Percentiles rank a stretch among this genome's conserved stretches.
Evolutionary conservation across 148 eudicot species (phyloP).

Genomic region (Cornus kousa): DNA sequence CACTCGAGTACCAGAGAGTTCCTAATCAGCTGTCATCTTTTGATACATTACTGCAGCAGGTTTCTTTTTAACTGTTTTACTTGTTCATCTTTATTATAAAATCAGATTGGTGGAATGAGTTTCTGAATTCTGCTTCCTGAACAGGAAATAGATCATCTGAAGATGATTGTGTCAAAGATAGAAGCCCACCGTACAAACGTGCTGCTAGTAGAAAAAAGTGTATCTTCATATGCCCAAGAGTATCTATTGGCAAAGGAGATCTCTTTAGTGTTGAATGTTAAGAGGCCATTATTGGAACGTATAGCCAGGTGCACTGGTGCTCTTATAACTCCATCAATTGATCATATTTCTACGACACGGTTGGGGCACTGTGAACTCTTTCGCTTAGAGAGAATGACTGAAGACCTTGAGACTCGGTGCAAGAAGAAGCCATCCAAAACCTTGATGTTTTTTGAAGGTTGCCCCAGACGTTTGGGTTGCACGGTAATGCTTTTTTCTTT

Average conservation of each 20-base stretch:
- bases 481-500: conserved; percentile 54
- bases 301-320: conserved; percentile 95
- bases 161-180: conserved; percentile 78
- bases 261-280: conserved; percentile 92
- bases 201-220: conserved; percentile 95
- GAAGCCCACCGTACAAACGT: conserved; percentile 88
- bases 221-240: conserved; percentile 91
- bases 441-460: conserved; percentile 96
- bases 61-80: conserved; percentile 12
- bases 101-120: neutral
- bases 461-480: conserved; percentile 96
- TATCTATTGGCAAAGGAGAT: conserved; percentile 86
- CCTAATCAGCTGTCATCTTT: conserved; percentile 85
- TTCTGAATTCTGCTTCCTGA: conserved; percentile 18
- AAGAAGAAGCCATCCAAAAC: conserved; percentile 73
- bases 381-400: conserved; percentile 69
- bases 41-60: conserved; percentile 84
- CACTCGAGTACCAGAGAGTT: conserved; percentile 85
- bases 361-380: conserved; percentile 91
- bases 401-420: conserved; percentile 64
- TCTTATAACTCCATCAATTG: conserved; percentile 65
- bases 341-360: conserved; percentile 53
- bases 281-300: conserved; percentile 73
- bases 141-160: conserved; percentile 89
- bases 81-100: conserved; percentile 1